Evolutionary conservation across 495 filamentous ascomycete species (phyloP).

Genomic region (Parmelia sp.): DNA sequence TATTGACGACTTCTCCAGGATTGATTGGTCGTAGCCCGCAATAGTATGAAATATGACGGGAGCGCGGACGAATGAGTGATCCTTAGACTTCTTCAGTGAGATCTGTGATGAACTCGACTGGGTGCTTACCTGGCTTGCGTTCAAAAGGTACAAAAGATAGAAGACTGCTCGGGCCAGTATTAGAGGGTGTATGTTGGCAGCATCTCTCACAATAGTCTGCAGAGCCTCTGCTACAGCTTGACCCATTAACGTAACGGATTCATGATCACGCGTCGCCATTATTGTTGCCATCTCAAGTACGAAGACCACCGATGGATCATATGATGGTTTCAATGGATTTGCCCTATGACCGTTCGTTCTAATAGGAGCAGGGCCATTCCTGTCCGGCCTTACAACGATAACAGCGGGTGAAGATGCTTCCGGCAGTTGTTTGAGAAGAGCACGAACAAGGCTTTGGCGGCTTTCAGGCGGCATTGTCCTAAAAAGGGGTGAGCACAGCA

Average conservation of each 20-base stretch:
- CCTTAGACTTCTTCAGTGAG: conserved; percentile 45
- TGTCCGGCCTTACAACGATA: conserved; percentile 81
- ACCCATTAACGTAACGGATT: conserved; percentile 64
- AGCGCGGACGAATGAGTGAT: conserved; percentile 82
- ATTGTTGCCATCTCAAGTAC: conserved; percentile 84
- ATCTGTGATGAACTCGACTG: background rate
- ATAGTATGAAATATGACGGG: conserved; percentile 92
- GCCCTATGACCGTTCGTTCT: conserved; percentile 53
- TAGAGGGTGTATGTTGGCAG: conserved; percentile 67
- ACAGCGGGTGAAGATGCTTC: conserved; percentile 75
- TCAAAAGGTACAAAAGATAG: conserved; percentile 77
- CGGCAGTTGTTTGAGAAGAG: conserved; percentile 75
- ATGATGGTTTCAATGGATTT: conserved; percentile 49
- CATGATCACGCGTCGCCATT: conserved; percentile 67
- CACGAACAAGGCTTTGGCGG: conserved; percentile 60
- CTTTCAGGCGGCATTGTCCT: conserved; percentile 64
- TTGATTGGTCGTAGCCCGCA: conserved; percentile 73
- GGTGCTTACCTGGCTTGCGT: conserved; percentile 76
- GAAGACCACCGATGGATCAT: conserved; percentile 83
- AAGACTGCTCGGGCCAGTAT: conserved; percentile 76
- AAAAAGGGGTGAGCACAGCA: background rate
- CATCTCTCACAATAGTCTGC: conserved; percentile 73
- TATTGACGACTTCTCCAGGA: conserved; percentile 66
- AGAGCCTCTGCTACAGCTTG: conserved; percentile 73
- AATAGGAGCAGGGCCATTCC: conserved; percentile 45